These are phyloP conservation scores for Alloteropsis angusta DNA, from an alignment of 202 grass and related monocot species.

Conservation along the genomic window DNA sequence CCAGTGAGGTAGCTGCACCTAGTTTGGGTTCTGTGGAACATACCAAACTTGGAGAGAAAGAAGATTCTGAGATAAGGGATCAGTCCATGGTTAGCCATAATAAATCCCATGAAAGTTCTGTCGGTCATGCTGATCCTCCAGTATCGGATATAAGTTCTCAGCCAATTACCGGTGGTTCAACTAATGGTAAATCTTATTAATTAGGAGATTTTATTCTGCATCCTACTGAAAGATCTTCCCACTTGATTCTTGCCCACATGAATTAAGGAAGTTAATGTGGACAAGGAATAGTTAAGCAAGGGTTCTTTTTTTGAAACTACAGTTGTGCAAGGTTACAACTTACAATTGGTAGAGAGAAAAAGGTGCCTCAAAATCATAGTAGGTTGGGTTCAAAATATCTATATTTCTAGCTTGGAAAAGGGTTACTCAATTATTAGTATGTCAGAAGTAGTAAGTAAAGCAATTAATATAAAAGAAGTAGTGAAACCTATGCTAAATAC, in stretches of 20 bases:
- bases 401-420: not conserved
- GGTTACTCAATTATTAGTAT: not conserved
- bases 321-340: not conserved
- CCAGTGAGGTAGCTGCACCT: not conserved
- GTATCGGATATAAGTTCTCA: not conserved
- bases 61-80: constrained; percentile 30
- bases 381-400: not conserved
- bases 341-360: not conserved
- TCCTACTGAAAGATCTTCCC: not conserved
- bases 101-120: constrained; percentile 15
- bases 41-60: constrained; percentile 27
- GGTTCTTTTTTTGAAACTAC: no score
- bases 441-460: not conserved
- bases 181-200: constrained; percentile 27
- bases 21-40: constrained; percentile 44
- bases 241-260: not conserved
- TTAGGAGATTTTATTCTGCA: not conserved
- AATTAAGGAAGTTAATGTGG: not conserved
- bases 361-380: not conserved
- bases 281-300: not conserved
- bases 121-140: constrained; percentile 10
- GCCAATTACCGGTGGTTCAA: not conserved
- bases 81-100: constrained; percentile 26
- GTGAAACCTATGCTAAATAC: not conserved
- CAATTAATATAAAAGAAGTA: not conserved